Evolutionary conservation across 371 early-diverging fungal genomes (phyloP), one percentile per base, ranked within the genome.

Genomic region (Batkoa obscura): DNA sequence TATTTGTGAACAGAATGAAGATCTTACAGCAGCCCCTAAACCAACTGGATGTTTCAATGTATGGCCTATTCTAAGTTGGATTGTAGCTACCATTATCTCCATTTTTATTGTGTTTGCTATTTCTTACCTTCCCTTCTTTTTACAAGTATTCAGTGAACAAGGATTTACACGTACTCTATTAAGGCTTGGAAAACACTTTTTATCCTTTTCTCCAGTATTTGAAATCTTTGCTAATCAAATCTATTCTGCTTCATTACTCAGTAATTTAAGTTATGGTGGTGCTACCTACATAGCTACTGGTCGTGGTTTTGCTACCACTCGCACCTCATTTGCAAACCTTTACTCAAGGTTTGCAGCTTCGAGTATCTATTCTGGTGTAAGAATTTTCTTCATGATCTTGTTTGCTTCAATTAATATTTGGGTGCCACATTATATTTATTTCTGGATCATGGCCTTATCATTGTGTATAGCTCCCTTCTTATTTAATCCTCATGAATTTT

Each of bases 161-260:
- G 92, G 91, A 1, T 80, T 90, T 51, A 68, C 73, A 35, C 74
- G 83, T 35, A 81, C 86, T 36, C 60, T 84, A 33, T 70, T 75
- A 13, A 81, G 90, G 42, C 71, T 90, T 37, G 82, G 80, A 32
- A 82, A 83, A 59, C 90, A 90, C 57, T 79, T 92, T 45, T 60
- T 86, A 50, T 88, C 86, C 32, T 67, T 92, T 23, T 86, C 87
- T 3, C 88, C 88, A 2, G 65, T 90, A 41, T 91, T 90, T 62
- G 90, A 90, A 65, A 84, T 88, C 23, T 83, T 90, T 71, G 86
- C 84, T 32, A 88, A 90, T 1, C 90, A 88, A 62, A 83, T 88
- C 58, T 90, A 89, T 64, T 76, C 85, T 53, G 78, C 85, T 66
- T 80, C 86, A 49, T 78, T 90, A 37, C 64, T 87, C 60, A 78